phyloP scores from a whole-genome alignment of 2,329 filamentous ascomycete genomes.

The Colletotrichum karsti region DNA sequence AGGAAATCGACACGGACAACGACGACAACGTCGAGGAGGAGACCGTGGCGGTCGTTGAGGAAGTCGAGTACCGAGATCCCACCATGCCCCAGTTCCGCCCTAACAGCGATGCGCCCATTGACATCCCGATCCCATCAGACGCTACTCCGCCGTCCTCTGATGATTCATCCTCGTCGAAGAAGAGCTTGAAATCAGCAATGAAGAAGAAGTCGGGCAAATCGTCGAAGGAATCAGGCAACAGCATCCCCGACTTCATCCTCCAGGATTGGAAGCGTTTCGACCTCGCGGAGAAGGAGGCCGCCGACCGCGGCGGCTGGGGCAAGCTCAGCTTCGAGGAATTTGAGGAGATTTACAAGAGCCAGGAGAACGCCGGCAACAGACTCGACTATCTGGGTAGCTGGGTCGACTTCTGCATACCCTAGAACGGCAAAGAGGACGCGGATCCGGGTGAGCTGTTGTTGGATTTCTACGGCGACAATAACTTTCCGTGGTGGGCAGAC shows the following conservation, averaged over 20 bases:
- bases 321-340: constrained; percentile 84
- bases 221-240: constrained; percentile 35
- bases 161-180: not conserved
- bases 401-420: constrained; percentile 84
- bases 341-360: constrained; percentile 75
- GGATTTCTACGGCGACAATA: not conserved
- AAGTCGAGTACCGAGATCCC: constrained; percentile 57
- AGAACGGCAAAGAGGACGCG: constrained; percentile 32
- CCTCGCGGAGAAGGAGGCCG: constrained; percentile 73
- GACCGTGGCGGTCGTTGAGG: constrained; percentile 12
- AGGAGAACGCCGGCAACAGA: constrained; percentile 68
- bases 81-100: constrained; percentile 76
- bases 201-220: constrained; percentile 21
- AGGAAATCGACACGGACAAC: constrained; percentile 28
- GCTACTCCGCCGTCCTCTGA: not conserved
- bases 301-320: constrained; percentile 79
- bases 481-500: not conserved
- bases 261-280: constrained; percentile 65
- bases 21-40: constrained; percentile 30
- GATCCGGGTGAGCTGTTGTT: not conserved
- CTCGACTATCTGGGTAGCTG: constrained; percentile 87
- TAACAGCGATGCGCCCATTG: constrained; percentile 47
- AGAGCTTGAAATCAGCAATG: not conserved
- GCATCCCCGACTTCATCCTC: constrained; percentile 45
- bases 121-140: constrained; percentile 4